Evolutionary conservation across 805 yeast genomes (phyloP).

Genomic region (Saccharomycopsis capsularis): DNA sequence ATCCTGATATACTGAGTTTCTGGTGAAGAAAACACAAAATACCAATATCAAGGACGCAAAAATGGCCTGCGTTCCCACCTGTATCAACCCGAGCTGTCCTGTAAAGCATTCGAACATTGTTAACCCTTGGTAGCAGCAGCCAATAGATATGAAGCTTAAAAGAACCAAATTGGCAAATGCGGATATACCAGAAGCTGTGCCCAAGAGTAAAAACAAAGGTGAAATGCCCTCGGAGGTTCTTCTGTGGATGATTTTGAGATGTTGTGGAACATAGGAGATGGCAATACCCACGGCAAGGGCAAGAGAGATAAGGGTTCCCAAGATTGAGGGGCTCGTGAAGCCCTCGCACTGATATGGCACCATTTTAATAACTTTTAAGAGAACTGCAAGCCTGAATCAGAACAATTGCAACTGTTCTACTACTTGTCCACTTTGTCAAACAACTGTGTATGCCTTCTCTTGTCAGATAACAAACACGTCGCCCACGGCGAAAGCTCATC

Average conservation of each 20-base stretch:
- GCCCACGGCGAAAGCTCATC: too few species aligned
- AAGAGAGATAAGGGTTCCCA: constrained; percentile 44
- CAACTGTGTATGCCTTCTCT: too few species aligned
- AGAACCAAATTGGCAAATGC: constrained; percentile 61
- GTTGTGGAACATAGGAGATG: constrained; percentile 71
- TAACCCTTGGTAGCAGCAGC: constrained; percentile 48
- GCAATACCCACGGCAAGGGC: constrained; percentile 60
- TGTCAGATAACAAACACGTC: too few species aligned
- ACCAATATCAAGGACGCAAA: constrained; percentile 53
- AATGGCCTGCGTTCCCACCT: constrained; percentile 55
- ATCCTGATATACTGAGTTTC: constrained; percentile 40
- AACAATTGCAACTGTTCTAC: too few species aligned
- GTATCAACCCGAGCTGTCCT: constrained; percentile 59
- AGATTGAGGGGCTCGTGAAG: constrained; percentile 34
- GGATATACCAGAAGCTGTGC: constrained; percentile 60
- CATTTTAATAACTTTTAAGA: too few species aligned
- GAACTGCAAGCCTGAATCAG: too few species aligned
- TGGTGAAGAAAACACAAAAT: constrained; percentile 45
- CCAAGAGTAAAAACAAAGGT: constrained; percentile 62
- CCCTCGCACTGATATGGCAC: too few species aligned
- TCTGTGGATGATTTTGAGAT: constrained; percentile 47
- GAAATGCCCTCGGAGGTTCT: constrained; percentile 72
- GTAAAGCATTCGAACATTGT: constrained; percentile 53
- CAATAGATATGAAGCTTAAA: constrained; percentile 51
- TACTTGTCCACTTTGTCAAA: too few species aligned